Evolutionary conservation across 495 filamentous ascomycete species (phyloP).

Genomic region (Penicillium lividum): DNA sequence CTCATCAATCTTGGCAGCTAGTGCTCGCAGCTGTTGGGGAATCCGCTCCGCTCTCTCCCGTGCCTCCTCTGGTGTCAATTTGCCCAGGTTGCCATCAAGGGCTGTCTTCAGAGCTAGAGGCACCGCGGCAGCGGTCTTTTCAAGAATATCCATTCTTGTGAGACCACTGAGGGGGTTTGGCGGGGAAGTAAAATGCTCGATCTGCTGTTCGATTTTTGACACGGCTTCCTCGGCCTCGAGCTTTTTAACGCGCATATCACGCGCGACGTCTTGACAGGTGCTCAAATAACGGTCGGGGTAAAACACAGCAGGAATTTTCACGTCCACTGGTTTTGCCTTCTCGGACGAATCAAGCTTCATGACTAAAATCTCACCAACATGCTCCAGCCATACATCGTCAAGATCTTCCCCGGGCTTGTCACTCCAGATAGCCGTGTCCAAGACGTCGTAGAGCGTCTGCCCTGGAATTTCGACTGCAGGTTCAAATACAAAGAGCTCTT

Average conservation of each 20-base stretch:
- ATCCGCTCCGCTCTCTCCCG: conserved; percentile 33
- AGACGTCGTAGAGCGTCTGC: conserved; percentile 69
- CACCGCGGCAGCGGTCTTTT: conserved; percentile 36
- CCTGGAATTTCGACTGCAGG: conserved; percentile 42
- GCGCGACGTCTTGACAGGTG: conserved; percentile 53
- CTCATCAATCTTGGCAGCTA: conserved; percentile 46
- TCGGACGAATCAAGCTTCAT: conserved; percentile 56
- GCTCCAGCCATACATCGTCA: conserved; percentile 55
- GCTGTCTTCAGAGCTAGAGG: conserved; percentile 27
- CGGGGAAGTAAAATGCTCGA: conserved; percentile 32
- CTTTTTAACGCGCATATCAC: conserved; percentile 46
- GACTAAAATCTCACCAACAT: conserved; percentile 67
- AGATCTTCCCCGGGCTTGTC: conserved; percentile 51
- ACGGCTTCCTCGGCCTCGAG: conserved; percentile 42
- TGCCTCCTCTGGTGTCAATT: conserved; percentile 18
- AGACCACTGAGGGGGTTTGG: conserved; percentile 22
- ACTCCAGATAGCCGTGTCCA: conserved; percentile 68
- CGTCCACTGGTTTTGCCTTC: conserved; percentile 48
- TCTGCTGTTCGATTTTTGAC: conserved; percentile 39
- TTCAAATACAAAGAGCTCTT: conserved; percentile 45
- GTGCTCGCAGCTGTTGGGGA: conserved; percentile 37
- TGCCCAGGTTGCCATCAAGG: conserved; percentile 16
- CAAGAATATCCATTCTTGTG: conserved; percentile 37
- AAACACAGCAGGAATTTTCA: conserved; percentile 69
- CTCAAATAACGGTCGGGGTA: conserved; percentile 80